These are phyloP conservation scores for Castanea crenata DNA, from an alignment of 306 rosid genomes.

Conservation along the genomic window DNA sequence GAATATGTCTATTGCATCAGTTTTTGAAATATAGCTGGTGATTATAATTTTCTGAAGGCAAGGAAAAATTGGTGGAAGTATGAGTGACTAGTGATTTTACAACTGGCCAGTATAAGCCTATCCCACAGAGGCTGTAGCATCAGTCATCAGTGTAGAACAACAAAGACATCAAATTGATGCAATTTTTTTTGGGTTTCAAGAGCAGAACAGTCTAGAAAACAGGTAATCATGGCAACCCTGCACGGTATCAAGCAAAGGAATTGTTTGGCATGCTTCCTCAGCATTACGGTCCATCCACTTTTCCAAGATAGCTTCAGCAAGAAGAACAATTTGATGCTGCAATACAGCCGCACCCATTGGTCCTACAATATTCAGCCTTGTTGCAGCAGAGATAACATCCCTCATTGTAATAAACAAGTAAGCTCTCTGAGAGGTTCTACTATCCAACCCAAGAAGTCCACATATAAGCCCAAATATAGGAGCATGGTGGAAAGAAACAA, in stretches of 20 bases:
- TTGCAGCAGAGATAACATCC: constrained; percentile 83
- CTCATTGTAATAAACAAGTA: constrained; percentile 77
- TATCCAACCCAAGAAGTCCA: constrained; percentile 66
- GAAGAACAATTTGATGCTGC: constrained; percentile 68
- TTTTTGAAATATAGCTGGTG: too few relatives aligned
- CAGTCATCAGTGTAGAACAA: neutral
- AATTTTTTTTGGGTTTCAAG: constrained; percentile 27
- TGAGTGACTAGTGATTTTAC: too few relatives aligned
- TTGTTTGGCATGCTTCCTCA: constrained; percentile 72
- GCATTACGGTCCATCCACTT: constrained; percentile 58
- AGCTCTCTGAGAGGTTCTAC: constrained; percentile 65
- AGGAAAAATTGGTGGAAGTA: too few relatives aligned
- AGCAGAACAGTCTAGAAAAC: constrained; percentile 75
- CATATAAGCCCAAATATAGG: constrained; percentile 74
- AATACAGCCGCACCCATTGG: constrained; percentile 77
- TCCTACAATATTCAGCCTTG: constrained; percentile 76
- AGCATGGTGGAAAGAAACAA: constrained; percentile 69
- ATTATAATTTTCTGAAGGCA: too few relatives aligned
- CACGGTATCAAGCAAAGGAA: constrained; percentile 70
- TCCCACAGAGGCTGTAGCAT: neutral
- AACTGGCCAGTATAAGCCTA: too few relatives aligned
- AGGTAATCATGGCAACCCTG: constrained; percentile 86
- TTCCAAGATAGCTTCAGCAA: constrained; percentile 56
- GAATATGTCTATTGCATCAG: too few relatives aligned
- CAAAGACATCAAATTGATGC: neutral